Conservation (phyloP, 1,139 yeast genomes). For the Yamadazyma atmosphaerica region DNA sequence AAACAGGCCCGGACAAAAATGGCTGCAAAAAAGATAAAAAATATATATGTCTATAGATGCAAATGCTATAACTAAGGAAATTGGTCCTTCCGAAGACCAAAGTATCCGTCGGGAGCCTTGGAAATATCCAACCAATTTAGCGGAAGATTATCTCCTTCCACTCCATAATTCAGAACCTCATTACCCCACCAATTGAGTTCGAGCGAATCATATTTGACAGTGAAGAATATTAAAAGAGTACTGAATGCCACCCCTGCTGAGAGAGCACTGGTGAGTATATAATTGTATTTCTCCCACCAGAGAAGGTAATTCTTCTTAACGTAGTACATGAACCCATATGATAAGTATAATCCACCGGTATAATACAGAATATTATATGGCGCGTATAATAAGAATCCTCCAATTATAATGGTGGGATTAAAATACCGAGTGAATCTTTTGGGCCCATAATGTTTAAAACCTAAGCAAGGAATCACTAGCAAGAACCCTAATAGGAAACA, state of each 20-base stretch:
- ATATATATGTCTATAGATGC: neutral
- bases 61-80: constrained; percentile 26
- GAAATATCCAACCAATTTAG: constrained; percentile 33
- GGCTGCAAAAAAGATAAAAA: constrained; percentile 2
- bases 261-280: constrained; percentile 57
- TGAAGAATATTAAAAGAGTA: constrained; percentile 56
- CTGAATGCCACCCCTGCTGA: constrained; percentile 62
- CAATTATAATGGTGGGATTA: constrained; percentile 44
- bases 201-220: constrained; percentile 47
- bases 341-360: constrained; percentile 50
- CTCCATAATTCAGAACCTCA: constrained; percentile 41
- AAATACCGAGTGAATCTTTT: constrained; percentile 28
- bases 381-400: constrained; percentile 44
- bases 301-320: constrained; percentile 47
- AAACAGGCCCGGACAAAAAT: neutral
- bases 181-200: constrained; percentile 63
- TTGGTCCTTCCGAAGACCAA: constrained; percentile 41
- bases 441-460: constrained; percentile 38
- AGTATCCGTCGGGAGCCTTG: constrained; percentile 44
- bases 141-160: constrained; percentile 38
- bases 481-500: constrained; percentile 56
- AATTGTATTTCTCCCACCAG: constrained; percentile 70
- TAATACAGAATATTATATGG: constrained; percentile 59
- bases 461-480: constrained; percentile 41
- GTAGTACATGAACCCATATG: constrained; percentile 53